These are phyloP conservation scores for Ophiognomonia clavigignenti-juglandacearum DNA, from an alignment of 2,329 filamentous ascomycete species.

Conservation along the genomic window DNA sequence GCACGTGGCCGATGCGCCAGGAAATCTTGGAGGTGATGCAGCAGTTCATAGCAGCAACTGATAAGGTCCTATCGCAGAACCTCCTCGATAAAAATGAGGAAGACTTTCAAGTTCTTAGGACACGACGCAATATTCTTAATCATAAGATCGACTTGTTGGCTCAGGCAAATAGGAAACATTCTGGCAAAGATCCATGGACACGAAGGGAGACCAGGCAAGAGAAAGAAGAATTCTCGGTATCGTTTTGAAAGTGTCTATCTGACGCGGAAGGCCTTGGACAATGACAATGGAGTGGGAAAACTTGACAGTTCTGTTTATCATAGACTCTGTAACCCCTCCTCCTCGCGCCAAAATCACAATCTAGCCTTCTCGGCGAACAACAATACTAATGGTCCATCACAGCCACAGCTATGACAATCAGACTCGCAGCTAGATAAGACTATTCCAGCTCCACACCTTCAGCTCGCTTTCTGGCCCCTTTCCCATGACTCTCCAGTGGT, in stretches of 20 bases:
- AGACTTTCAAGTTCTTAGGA: conserved; percentile 2
- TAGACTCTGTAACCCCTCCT: too few species aligned
- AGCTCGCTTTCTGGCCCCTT: neutral
- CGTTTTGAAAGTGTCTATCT: too few species aligned
- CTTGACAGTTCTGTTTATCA: too few species aligned
- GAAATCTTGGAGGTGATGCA: conserved; percentile 8
- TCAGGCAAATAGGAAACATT: conserved; percentile 1
- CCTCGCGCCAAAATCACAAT: neutral
- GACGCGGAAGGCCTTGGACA: neutral
- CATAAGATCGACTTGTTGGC: neutral
- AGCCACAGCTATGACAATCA: neutral
- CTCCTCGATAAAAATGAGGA: conserved; percentile 6
- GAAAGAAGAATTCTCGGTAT: neutral
- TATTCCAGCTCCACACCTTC: neutral
- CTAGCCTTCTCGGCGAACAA: neutral
- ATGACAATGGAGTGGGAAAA: neutral
- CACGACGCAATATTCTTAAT: conserved; percentile 8
- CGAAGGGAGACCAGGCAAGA: neutral
- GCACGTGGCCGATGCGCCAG: conserved; percentile 6
- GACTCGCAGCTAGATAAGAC: neutral
- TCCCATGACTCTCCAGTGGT: neutral
- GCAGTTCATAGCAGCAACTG: conserved; percentile 11
- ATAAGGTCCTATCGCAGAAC: conserved; percentile 13
- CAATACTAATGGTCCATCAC: neutral
- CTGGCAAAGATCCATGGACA: neutral